phyloP scores from a whole-genome alignment of 257 asterid species.

The Dorcoceras hygrometricum region DNA sequence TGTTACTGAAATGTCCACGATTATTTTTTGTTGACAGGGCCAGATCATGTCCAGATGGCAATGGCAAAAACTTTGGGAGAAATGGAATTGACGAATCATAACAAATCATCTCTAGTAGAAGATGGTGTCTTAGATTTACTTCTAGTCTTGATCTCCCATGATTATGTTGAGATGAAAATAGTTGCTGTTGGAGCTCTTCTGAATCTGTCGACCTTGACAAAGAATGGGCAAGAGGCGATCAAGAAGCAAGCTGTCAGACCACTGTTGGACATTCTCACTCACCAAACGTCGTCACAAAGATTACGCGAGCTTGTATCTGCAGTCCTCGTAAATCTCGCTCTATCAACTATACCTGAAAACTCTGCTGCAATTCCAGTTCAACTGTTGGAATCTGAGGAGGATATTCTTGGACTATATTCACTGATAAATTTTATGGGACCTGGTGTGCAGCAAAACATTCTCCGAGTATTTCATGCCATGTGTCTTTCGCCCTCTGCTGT shows the following conservation, averaged over 20 bases:
- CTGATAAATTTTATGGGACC: conserved; percentile 40
- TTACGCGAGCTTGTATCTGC: conserved; percentile 50
- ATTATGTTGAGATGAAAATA: conserved; percentile 42
- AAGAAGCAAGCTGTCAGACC: conserved; percentile 47
- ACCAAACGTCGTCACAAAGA: conserved; percentile 39
- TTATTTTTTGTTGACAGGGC: conserved; percentile 38
- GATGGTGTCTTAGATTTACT: conserved; percentile 51
- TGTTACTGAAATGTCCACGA: neutral
- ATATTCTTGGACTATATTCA: conserved; percentile 42
- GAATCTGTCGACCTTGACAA: conserved; percentile 49
- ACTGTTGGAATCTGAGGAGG: conserved; percentile 53
- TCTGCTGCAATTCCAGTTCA: conserved; percentile 31
- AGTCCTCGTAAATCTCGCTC: conserved; percentile 46
- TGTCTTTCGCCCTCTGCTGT: conserved; percentile 50
- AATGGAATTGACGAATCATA: conserved; percentile 61
- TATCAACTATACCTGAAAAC: conserved; percentile 41
- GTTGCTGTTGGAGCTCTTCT: conserved; percentile 48
- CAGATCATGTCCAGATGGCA: conserved; percentile 47
- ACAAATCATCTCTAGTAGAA: conserved; percentile 48
- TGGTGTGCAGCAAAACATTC: conserved; percentile 46
- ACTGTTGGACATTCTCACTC: conserved; percentile 50
- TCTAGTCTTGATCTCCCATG: conserved; percentile 37
- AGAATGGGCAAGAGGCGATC: conserved; percentile 56
- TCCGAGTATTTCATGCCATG: conserved; percentile 45
- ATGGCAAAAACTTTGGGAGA: conserved; percentile 64